Evolutionary conservation across 495 filamentous ascomycete species (phyloP).

Genomic region (Parathielavia appendiculata): DNA sequence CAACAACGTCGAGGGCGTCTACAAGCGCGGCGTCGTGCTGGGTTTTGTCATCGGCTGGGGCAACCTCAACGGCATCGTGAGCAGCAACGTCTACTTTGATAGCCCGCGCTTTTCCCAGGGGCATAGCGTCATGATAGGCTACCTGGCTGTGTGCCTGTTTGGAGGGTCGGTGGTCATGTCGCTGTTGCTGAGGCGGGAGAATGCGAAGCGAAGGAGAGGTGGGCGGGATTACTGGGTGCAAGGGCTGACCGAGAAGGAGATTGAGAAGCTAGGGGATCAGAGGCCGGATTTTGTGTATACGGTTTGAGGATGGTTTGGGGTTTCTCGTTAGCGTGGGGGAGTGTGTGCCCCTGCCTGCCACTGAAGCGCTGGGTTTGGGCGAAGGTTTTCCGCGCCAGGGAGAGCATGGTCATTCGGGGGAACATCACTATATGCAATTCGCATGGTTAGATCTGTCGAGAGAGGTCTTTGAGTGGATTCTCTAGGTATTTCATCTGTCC

Average conservation of each 20-base stretch:
- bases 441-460: no score
- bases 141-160: conserved; percentile 46
- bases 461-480: no score
- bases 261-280: conserved; percentile 62
- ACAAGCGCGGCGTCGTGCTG: conserved; percentile 82
- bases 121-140: conserved; percentile 45
- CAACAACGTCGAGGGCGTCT: conserved; percentile 89
- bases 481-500: no score
- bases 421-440: no score
- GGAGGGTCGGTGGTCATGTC: conserved; percentile 59
- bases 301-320: no score
- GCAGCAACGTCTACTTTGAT: conserved; percentile 60
- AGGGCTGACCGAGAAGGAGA: conserved; percentile 54
- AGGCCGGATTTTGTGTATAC: conserved; percentile 79
- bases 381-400: no score
- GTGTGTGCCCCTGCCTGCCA: no score
- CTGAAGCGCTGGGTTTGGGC: no score
- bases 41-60: conserved; percentile 92
- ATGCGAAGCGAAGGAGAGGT: conserved; percentile 54
- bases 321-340: no score
- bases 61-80: conserved; percentile 83
- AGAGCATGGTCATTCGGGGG: no score
- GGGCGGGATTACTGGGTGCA: conserved; percentile 64
- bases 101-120: conserved; percentile 44
- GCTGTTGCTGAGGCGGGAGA: conserved; percentile 59